Percentiles rank a stretch among this genome's conserved stretches.
Evolutionary conservation across 2,329 filamentous ascomycete genomes (phyloP).

Genomic region (Gaeumannomyces sp.): DNA sequence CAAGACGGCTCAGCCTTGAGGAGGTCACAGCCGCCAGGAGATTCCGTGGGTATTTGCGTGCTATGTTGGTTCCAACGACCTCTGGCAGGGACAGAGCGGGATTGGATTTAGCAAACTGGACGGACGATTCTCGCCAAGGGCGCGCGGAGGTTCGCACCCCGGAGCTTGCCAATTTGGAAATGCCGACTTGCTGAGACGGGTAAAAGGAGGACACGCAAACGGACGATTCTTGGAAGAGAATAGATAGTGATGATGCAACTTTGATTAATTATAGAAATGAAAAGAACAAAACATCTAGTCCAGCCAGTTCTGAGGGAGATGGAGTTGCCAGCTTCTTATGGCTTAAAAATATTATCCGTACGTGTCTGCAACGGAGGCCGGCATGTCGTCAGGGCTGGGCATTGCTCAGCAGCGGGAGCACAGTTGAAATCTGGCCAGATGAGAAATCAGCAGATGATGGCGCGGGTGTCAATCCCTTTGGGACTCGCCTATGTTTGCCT

Average conservation of each 20-base stretch:
- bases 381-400: too few species aligned
- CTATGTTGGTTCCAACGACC: not conserved
- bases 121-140: not conserved
- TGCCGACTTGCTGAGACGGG: not conserved
- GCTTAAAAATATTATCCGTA: not conserved
- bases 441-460: slow-evolving; percentile 10
- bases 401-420: too few species aligned
- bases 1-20: not conserved
- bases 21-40: not conserved
- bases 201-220: not conserved
- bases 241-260: not conserved
- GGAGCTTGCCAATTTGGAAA: slow-evolving; percentile 1
- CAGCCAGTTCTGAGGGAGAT: not conserved
- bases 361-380: not conserved
- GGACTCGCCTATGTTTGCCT: slow-evolving; percentile 4
- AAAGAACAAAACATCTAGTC: not conserved
- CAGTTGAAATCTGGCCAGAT: slow-evolving; percentile 9
- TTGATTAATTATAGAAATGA: not conserved
- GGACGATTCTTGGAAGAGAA: not conserved
- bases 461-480: not conserved
- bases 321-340: not conserved
- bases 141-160: not conserved
- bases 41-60: not conserved
- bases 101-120: not conserved
- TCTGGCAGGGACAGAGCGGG: not conserved